Evolutionary conservation across 345 rosid genomes (phyloP).

Genomic region (Raphanus raphanistrum): DNA sequence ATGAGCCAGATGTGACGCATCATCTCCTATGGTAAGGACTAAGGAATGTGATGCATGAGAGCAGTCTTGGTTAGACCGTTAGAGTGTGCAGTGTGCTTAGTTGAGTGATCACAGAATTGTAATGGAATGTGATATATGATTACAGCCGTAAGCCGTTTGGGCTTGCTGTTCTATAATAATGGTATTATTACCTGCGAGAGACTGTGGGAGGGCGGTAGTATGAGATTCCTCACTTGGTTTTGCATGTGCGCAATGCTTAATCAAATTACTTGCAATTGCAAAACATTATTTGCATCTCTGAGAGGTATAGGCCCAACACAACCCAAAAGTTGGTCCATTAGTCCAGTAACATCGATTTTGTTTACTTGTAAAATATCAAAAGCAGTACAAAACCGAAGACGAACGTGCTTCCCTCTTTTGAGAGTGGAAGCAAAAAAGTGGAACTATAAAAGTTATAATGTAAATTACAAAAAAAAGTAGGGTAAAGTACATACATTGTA

Average conservation of each 20-base stretch:
- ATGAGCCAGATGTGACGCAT: not conserved
- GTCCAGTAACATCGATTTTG: not conserved
- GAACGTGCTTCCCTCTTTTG: not conserved
- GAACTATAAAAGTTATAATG: not conserved
- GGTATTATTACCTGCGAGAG: not conserved
- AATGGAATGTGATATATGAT: not conserved
- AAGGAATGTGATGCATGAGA: not conserved
- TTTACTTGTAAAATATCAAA: not conserved
- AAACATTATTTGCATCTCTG: not conserved
- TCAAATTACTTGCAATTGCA: not conserved
- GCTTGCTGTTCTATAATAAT: not conserved
- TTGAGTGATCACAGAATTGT: not conserved
- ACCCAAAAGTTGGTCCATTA: not conserved
- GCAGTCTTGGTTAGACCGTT: not conserved
- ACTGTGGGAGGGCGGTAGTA: not conserved
- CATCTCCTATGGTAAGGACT: not conserved
- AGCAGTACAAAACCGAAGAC: not conserved
- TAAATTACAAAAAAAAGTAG: not conserved
- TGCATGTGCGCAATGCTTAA: not conserved
- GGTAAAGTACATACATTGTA: not conserved
- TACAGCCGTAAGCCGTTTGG: not conserved
- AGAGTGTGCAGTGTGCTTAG: not conserved
- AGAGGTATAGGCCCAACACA: not conserved
- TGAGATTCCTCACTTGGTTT: not conserved
- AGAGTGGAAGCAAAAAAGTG: not conserved